Evolutionary conservation across 306 rosid species (phyloP).

Genomic region (apple (Malus domestica)): ASM211411v1 NC_041795.1:35009001-35009500

Average conservation of each 20-base stretch:
- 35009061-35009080: neutral
- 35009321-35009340: conserved; percentile 15
- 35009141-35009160: conserved; percentile 90
- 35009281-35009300: neutral
- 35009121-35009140: conserved; percentile 56
- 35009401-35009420: conserved; percentile 60
- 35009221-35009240: neutral
- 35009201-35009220: conserved; percentile 14
- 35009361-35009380: conserved; percentile 12
- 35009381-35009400: conserved; percentile 54
- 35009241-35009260: neutral
- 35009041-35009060: neutral
- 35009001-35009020: neutral
- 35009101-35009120: conserved; percentile 11
- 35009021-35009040: neutral
- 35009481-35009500: conserved; percentile 70
- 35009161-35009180: conserved; percentile 96
- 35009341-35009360: conserved; percentile 1
- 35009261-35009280: conserved; percentile 3
- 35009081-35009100: neutral
- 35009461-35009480: conserved; percentile 86
- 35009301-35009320: neutral
- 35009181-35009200: conserved; percentile 92
- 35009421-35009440: conserved; percentile 69
- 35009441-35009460: conserved; percentile 82